phyloP scores from a whole-genome alignment of 768 basidiomycete species.

The Galerina sulciceps region DNA sequence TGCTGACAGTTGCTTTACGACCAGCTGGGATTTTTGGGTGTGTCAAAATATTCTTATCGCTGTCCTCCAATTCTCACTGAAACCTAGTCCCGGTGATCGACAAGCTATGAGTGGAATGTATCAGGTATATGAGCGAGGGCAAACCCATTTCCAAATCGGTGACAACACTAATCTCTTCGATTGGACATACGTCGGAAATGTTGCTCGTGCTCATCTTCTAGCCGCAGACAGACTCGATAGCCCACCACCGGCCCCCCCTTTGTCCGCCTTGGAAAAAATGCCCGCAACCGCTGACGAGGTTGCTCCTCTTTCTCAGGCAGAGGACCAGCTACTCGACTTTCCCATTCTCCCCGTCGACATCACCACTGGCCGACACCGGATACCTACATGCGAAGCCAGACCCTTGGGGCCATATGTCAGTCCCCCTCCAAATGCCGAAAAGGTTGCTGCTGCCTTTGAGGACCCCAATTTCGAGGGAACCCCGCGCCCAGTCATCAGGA shows the following conservation, averaged over 20 bases:
- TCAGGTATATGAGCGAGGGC: conserved; percentile 76
- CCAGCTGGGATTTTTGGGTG: conserved; percentile 97
- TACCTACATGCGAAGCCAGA: conserved; percentile 81
- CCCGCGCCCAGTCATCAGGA: conserved; percentile 66
- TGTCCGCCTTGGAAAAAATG: conserved; percentile 37
- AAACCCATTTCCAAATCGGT: conserved; percentile 94
- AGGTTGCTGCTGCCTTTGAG: conserved; percentile 61
- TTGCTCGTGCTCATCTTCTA: conserved; percentile 91
- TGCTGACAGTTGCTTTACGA: conserved; percentile 87
- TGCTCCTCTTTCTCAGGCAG: conserved; percentile 43
- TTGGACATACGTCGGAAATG: conserved; percentile 96
- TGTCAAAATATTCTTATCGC: conserved; percentile 23
- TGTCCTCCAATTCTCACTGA: background rate
- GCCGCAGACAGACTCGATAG: conserved; percentile 86
- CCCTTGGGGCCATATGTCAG: conserved; percentile 83
- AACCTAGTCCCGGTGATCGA: conserved; percentile 82
- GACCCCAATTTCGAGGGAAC: conserved; percentile 42
- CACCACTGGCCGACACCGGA: conserved; percentile 64
- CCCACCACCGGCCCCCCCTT: conserved; percentile 47
- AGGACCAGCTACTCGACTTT: conserved; percentile 45
- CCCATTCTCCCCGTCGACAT: conserved; percentile 65
- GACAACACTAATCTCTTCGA: conserved; percentile 93
- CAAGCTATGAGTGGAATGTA: conserved; percentile 83
- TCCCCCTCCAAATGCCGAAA: conserved; percentile 59
- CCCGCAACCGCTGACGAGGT: conserved; percentile 42